A percentile compares a stretch with the other conserved stretches of the same genome.
phyloP scores from a whole-genome alignment of 1,139 yeast genomes.

The Blastobotrys persicus region DNA sequence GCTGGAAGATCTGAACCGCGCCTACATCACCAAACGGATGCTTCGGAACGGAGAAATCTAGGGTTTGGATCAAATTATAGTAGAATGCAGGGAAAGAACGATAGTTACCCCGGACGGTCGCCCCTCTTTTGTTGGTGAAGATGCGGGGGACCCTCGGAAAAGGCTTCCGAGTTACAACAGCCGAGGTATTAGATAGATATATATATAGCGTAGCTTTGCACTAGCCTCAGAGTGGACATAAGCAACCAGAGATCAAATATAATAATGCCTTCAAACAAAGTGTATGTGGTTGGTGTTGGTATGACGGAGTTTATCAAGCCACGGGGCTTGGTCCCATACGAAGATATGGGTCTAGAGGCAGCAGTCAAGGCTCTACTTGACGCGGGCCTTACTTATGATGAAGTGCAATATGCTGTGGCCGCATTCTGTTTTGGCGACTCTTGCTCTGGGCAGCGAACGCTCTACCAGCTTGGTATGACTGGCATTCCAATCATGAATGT shows the following conservation, averaged over 20 bases:
- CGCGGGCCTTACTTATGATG: slow-evolving; percentile 34
- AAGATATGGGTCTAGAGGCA: slow-evolving; percentile 35
- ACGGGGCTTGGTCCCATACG: slow-evolving; percentile 30
- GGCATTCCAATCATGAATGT: slow-evolving; percentile 34
- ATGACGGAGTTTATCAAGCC: slow-evolving; percentile 36
- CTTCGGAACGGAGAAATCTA: no score
- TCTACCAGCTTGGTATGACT: slow-evolving; percentile 37
- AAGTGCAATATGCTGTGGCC: slow-evolving; percentile 32
- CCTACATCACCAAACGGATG: no score
- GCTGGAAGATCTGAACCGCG: no score
- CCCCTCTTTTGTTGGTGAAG: not conserved
- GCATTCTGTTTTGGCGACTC: slow-evolving; percentile 35
- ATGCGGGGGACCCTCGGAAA: not conserved
- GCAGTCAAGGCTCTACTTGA: slow-evolving; percentile 33
- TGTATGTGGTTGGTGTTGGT: slow-evolving; percentile 33
- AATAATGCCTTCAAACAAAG: no score
- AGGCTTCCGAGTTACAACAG: not conserved
- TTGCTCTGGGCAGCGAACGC: slow-evolving; percentile 34
- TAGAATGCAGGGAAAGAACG: no score
- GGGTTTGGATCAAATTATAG: no score
- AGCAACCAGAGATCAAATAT: no score
- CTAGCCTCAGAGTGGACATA: no score
- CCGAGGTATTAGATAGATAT: not conserved
- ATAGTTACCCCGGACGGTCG: not conserved
- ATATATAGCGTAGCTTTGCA: not conserved